Evolutionary conservation across 257 asterid genomes (phyloP).

Genomic region (Eucommia ulmoides): DNA sequence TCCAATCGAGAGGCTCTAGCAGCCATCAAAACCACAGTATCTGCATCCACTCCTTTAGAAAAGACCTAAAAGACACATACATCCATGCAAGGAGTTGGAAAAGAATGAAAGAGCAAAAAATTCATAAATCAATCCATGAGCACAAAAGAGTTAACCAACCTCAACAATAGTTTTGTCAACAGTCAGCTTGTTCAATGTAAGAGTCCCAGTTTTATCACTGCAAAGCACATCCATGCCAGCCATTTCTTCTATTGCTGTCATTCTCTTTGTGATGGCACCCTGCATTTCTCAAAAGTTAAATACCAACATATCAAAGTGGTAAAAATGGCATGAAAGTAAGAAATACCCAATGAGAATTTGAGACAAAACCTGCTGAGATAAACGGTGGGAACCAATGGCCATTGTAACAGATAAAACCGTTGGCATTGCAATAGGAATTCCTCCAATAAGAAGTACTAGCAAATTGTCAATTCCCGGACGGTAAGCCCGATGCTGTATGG

Average conservation of each 20-base stretch:
- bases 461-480: conserved; percentile 4
- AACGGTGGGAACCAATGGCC: conserved; percentile 1
- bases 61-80: not conserved
- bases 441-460: conserved; percentile 1
- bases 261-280: conserved; percentile 4
- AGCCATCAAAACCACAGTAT: conserved; percentile 1
- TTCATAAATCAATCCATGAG: not conserved
- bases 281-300: not conserved
- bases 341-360: too few species aligned
- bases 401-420: conserved; percentile 2
- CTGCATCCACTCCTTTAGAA: conserved; percentile 1
- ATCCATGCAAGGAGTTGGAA: not conserved
- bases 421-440: conserved; percentile 1
- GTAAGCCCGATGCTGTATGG: not conserved
- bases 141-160: not conserved
- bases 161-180: conserved; percentile 2
- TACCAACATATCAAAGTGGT: too few species aligned
- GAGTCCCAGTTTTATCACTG: conserved; percentile 1
- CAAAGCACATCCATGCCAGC: conserved; percentile 4
- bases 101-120: not conserved
- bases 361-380: conserved; percentile 1
- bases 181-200: not conserved
- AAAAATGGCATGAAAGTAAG: too few species aligned
- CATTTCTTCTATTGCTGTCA: conserved; percentile 3
- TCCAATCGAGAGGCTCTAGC: conserved; percentile 1